A percentile compares a stretch with the other conserved stretches of the same genome.
These are phyloP conservation scores for Trichoderma asperellum DNA, from an alignment of 2,329 filamentous ascomycete genomes.

Conservation along the genomic window DNA sequence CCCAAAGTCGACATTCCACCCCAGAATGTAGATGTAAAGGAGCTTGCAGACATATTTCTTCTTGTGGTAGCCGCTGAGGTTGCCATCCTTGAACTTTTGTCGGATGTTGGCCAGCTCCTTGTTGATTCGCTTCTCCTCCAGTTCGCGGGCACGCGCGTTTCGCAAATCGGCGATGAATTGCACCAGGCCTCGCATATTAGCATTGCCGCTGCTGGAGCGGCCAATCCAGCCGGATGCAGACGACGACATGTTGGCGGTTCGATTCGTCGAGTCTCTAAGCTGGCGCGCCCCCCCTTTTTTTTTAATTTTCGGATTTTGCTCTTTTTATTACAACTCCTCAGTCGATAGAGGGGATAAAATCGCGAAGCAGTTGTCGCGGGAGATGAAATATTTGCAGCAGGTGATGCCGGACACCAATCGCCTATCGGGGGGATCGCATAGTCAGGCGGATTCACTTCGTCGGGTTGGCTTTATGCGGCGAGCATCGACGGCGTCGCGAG, in stretches of 20 bases:
- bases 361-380: slow-evolving; percentile 14
- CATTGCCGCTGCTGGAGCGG: slow-evolving; percentile 66
- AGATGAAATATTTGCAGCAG: slow-evolving; percentile 29
- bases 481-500: slow-evolving; percentile 36
- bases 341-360: not conserved
- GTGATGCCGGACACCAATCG: slow-evolving; percentile 33
- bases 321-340: not conserved
- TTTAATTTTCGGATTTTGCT: not conserved
- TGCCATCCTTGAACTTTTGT: slow-evolving; percentile 97
- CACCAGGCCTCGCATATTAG: slow-evolving; percentile 81
- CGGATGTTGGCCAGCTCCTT: slow-evolving; percentile 98
- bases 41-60: slow-evolving; percentile 99
- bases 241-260: slow-evolving; percentile 54
- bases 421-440: slow-evolving; percentile 42
- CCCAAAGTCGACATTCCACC: slow-evolving; percentile 98
- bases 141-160: slow-evolving; percentile 90
- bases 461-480: slow-evolving; percentile 34
- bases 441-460: slow-evolving; percentile 35
- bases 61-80: slow-evolving; percentile 93
- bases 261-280: not conserved
- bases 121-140: slow-evolving; percentile 99
- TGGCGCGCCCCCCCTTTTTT: slow-evolving; percentile 8
- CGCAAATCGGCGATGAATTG: slow-evolving; percentile 97
- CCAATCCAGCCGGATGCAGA: slow-evolving; percentile 65
- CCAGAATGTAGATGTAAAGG: slow-evolving; percentile 97